Percentiles rank a stretch among this genome's conserved stretches.
phyloP scores from a whole-genome alignment of 306 rosid genomes.

The Gastrolobium villosum region DNA sequence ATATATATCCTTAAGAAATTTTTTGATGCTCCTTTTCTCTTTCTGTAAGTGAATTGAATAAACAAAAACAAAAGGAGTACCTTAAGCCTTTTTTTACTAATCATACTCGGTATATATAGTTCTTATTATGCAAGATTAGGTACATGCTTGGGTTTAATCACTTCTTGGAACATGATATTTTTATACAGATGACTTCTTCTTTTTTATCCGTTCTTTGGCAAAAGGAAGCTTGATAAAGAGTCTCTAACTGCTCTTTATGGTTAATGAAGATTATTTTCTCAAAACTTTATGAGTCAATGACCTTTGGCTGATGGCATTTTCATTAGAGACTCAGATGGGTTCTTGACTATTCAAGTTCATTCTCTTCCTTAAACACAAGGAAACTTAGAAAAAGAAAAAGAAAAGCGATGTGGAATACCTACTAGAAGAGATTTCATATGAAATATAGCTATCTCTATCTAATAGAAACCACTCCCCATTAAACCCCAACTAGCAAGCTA shows the following conservation, averaged over 20 bases:
- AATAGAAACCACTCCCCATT: not conserved
- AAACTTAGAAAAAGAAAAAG: not conserved
- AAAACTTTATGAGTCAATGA: not conserved
- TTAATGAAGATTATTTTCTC: slow-evolving; percentile 8
- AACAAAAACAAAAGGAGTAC: not conserved
- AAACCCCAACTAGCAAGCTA: no score
- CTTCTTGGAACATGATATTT: not conserved
- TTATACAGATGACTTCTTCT: not conserved
- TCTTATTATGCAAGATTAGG: not conserved
- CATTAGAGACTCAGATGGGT: not conserved
- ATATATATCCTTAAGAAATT: not conserved
- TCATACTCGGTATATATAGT: not conserved
- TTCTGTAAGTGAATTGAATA: not conserved
- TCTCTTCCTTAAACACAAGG: slow-evolving; percentile 7
- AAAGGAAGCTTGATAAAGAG: slow-evolving; percentile 6
- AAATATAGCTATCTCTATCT: not conserved
- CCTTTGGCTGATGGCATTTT: slow-evolving; percentile 22
- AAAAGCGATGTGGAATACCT: not conserved
- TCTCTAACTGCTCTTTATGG: not conserved
- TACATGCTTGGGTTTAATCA: not conserved
- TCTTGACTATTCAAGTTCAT: not conserved
- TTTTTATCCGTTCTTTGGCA: not conserved
- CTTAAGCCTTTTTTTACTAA: not conserved
- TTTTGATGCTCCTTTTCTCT: not conserved
- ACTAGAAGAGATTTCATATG: slow-evolving; percentile 4